phyloP scores from a whole-genome alignment of 768 basidiomycete species.

The Russula dissimulans region DNA sequence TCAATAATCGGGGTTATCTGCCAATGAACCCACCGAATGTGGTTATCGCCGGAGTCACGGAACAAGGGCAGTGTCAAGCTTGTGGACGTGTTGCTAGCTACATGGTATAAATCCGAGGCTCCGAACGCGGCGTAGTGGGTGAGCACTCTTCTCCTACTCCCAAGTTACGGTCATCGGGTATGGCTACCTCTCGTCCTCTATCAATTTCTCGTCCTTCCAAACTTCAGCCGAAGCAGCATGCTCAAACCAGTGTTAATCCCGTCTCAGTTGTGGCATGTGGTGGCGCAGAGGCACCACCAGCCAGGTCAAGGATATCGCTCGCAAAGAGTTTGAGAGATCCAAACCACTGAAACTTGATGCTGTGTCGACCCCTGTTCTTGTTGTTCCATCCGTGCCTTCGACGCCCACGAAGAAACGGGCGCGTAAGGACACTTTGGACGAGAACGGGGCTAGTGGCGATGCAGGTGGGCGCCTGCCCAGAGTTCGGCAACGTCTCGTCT shows the following conservation, averaged over 20 bases:
- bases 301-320: background rate
- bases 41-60: slow-evolving; percentile 7
- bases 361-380: background rate
- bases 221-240: slow-evolving; percentile 10
- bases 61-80: slow-evolving; percentile 8
- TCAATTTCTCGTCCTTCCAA: slow-evolving; percentile 17
- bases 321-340: slow-evolving; percentile 5
- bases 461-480: slow-evolving; percentile 10
- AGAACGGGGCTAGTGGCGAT: slow-evolving; percentile 13
- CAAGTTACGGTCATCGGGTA: slow-evolving; percentile 11
- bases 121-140: background rate
- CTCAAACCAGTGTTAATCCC: slow-evolving; percentile 7
- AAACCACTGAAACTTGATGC: slow-evolving; percentile 10
- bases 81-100: slow-evolving; percentile 10
- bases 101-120: slow-evolving; percentile 10
- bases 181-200: slow-evolving; percentile 1
- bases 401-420: slow-evolving; percentile 15
- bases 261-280: slow-evolving; percentile 6
- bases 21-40: background rate
- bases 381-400: slow-evolving; percentile 2
- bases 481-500: slow-evolving; percentile 18
- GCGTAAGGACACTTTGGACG: slow-evolving; percentile 17
- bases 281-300: background rate
- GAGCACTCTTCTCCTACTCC: background rate
- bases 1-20: slow-evolving; percentile 2